Evolutionary conservation across 768 basidiomycete genomes (phyloP).

Genomic region (Flagelloscypha sp.): DNA sequence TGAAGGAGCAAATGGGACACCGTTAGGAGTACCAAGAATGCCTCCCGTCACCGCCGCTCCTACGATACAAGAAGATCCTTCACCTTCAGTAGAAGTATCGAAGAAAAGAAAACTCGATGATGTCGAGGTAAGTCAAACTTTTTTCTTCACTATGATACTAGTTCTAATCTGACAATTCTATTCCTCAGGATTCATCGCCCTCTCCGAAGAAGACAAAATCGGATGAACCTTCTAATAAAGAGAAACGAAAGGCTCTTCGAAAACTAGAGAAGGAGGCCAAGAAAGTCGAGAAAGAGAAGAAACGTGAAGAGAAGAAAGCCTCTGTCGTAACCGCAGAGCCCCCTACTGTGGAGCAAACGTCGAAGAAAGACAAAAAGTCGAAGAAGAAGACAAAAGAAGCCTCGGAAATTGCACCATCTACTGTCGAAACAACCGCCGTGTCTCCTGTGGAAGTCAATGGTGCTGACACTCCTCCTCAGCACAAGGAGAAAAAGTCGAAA

Average conservation of each 20-base stretch:
- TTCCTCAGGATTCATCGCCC: not conserved
- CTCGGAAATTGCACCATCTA: slow-evolving; percentile 5
- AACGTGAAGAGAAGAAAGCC: slow-evolving; percentile 6
- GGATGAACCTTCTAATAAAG: slow-evolving; percentile 6
- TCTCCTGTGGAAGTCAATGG: slow-evolving; percentile 12
- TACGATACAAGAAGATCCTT: slow-evolving; percentile 12
- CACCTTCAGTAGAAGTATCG: slow-evolving; percentile 7
- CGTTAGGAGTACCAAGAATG: slow-evolving; percentile 60
- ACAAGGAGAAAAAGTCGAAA: slow-evolving; percentile 27
- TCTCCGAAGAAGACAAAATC: slow-evolving; percentile 2
- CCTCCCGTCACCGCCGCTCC: slow-evolving; percentile 34
- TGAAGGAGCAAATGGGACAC: slow-evolving; percentile 67
- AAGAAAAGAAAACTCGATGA: slow-evolving; percentile 6
- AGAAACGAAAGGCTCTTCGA: slow-evolving; percentile 4
- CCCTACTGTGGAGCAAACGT: not conserved
- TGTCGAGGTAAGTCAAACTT: slow-evolving; percentile 8
- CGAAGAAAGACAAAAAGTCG: slow-evolving; percentile 1
- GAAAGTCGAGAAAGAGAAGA: slow-evolving; percentile 10
- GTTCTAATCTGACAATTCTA: too few species aligned
- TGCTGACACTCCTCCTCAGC: too few species aligned
- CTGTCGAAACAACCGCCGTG: slow-evolving; percentile 9
- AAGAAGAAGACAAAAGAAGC: slow-evolving; percentile 8
- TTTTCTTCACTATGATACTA: too few species aligned
- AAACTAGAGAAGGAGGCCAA: slow-evolving; percentile 9
- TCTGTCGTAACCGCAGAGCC: not conserved